Conservation (phyloP, 1,284 basidiomycete genomes). For the Afroboletus lepidellus region DNA sequence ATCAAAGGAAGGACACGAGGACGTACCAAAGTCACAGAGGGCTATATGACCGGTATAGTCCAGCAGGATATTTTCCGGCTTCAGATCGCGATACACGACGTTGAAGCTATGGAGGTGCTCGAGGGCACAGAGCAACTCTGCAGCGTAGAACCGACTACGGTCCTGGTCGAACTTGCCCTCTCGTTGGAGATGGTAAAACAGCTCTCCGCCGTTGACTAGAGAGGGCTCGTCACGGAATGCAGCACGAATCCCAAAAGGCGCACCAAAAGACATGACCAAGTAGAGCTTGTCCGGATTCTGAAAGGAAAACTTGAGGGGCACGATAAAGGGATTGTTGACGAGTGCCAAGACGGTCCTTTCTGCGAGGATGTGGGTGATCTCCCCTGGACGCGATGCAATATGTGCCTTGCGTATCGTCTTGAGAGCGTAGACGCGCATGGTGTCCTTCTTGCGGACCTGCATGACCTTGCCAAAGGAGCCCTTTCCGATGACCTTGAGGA, state of each 20-base stretch:
- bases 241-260: conserved; percentile 17
- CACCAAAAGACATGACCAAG: conserved; percentile 92
- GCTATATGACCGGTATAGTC: conserved; percentile 99
- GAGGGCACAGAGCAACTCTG: conserved; percentile 90
- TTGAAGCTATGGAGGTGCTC: conserved; percentile 98
- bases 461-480: conserved; percentile 98
- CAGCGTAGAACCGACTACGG: conserved; percentile 93
- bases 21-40: conserved; percentile 88
- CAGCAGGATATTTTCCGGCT: conserved; percentile 95
- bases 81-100: conserved; percentile 97
- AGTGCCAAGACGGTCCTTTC: conserved; percentile 96
- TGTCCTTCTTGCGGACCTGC: conserved; percentile 99
- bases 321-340: conserved; percentile 99
- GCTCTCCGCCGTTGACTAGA: conserved; percentile 92
- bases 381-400: conserved; percentile 92
- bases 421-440: conserved; percentile 95
- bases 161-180: conserved; percentile 96
- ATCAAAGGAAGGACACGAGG: neutral
- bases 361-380: conserved; percentile 97
- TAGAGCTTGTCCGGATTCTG: conserved; percentile 98
- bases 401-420: conserved; percentile 99
- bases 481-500: conserved; percentile 98
- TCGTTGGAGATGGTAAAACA: conserved; percentile 97
- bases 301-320: conserved; percentile 98
- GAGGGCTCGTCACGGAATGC: conserved; percentile 4